Base-by-base conservation (phyloP, 371 early-diverging fungal genomes). In the Rhizopus arrhizus region DNA sequence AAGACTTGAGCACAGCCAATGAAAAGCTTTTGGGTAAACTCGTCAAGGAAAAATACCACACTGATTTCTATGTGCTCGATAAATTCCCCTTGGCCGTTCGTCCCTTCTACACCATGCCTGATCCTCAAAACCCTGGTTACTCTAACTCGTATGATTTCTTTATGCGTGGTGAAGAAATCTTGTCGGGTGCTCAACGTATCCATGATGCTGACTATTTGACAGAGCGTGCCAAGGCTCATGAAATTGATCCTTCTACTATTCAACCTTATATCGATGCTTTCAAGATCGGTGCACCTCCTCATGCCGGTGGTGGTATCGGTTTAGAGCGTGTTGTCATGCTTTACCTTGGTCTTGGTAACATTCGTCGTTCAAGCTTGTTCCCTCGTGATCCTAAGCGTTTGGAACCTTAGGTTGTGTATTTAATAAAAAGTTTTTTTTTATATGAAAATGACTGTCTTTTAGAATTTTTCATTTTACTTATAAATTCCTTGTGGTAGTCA, bases 91-190 rank as follows among this genome's bases (percentile, higher is more conserved):
- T 93, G 59, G 88, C 76, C 4, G 91, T 96, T 31, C 90, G 99
- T 54, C 98, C 99, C 32, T 99, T 99, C 89, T 99, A 99, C 88
- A 99, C 99, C 31, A 98, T 98, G 94, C 96, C 96, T 35, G 95
- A 98, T 80, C 91, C 97, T 32, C 68, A 82, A 33, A 78, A 90
- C 63, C 87, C 89, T 56, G 85, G 85, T 56, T 97, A 95, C 83
- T 94, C 98, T 66, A 97, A 98, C 90, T 98, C 99, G 28, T 99
- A 98, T 79, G 99, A 99, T 86, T 98, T 99, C 82, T 99, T 99
- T 84, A 89, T 99, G 80, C 90, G 99, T 59, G 99, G 99, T 58
- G 99, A 99, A 77, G 99, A 99, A 80, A 97, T 99, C 72, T 81
- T 98, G 66, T 99, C 99, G 40, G 99, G 99, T 56, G 99, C 99